Conservation (phyloP, 1,284 basidiomycete genomes). For the Malassezia yamatoensis region DNA sequence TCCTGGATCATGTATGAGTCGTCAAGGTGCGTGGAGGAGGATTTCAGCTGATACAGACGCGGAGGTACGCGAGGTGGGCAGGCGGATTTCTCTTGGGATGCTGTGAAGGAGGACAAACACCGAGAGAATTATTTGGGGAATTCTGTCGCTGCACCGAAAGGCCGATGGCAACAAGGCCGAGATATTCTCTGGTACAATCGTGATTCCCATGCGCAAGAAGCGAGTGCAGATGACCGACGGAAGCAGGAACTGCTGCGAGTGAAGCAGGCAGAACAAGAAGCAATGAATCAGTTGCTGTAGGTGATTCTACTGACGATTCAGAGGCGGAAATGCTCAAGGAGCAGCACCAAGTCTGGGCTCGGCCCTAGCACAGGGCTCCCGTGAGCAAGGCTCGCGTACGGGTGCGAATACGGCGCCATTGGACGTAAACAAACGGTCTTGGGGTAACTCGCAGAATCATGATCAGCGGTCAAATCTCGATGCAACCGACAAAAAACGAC, state of each 20-base stretch:
- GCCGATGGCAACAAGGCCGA: slow-evolving; percentile 41
- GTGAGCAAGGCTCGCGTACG: not conserved
- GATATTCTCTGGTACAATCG: slow-evolving; percentile 48
- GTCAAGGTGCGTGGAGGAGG: not conserved
- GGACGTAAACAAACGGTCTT: slow-evolving; percentile 7
- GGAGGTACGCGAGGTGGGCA: slow-evolving; percentile 41
- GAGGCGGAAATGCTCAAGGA: not conserved
- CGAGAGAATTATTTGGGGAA: slow-evolving; percentile 46
- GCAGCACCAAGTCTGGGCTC: not conserved
- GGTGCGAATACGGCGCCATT: slow-evolving; percentile 16
- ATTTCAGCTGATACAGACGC: not conserved
- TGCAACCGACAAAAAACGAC: too few species aligned
- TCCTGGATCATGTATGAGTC: not conserved
- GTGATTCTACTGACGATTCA: not conserved
- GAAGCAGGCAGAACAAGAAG: slow-evolving; percentile 38
- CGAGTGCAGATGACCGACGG: slow-evolving; percentile 20
- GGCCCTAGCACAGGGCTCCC: not conserved
- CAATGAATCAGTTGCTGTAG: slow-evolving; percentile 29
- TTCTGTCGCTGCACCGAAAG: slow-evolving; percentile 41
- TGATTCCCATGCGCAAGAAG: slow-evolving; percentile 13
- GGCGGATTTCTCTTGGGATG: slow-evolving; percentile 44
- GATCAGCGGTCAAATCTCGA: too few species aligned
- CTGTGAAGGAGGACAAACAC: slow-evolving; percentile 37
- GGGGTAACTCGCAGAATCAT: too few species aligned
- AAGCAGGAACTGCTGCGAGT: slow-evolving; percentile 30